These are phyloP conservation scores for Aquilaria yunnanensis DNA, from an alignment of 345 rosid species.

Conservation along the genomic window DNA sequence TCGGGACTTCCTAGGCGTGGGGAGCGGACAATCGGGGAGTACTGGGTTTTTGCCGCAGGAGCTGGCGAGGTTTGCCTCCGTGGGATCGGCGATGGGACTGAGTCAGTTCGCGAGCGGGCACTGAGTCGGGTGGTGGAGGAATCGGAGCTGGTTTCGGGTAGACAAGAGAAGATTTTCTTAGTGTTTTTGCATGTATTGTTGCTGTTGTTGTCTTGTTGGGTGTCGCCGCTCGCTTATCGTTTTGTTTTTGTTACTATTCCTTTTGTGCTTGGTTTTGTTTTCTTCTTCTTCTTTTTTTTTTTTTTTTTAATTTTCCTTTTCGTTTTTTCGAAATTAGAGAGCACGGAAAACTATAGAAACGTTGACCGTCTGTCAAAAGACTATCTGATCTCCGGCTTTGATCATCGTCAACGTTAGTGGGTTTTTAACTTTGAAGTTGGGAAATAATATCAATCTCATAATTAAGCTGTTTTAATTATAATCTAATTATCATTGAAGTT, in stretches of 20 bases:
- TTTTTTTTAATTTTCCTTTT: no score
- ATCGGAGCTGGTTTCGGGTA: slow-evolving; percentile 3
- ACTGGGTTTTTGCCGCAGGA: slow-evolving; percentile 52
- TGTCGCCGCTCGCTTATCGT: slow-evolving; percentile 24
- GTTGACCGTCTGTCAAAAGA: slow-evolving; percentile 37
- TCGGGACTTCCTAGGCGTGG: slow-evolving; percentile 76
- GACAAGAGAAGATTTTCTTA: slow-evolving; percentile 6
- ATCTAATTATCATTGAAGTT: no score
- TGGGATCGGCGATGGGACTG: slow-evolving; percentile 46
- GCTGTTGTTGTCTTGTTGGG: slow-evolving; percentile 23
- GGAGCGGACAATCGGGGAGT: slow-evolving; percentile 40
- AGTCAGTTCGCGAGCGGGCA: slow-evolving; percentile 37
- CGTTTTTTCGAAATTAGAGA: slow-evolving; percentile 4
- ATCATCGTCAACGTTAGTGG: slow-evolving; percentile 28
- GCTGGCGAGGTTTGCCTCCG: slow-evolving; percentile 64
- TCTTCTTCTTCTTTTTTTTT: neutral
- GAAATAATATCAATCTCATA: no score
- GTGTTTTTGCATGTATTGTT: slow-evolving; percentile 9
- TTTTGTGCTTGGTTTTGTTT: neutral
- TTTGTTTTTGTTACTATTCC: neutral
- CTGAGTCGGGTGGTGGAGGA: neutral
- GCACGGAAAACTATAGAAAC: slow-evolving; percentile 23
- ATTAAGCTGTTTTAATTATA: no score
- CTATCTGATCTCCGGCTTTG: slow-evolving; percentile 3
- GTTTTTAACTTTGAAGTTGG: neutral